phyloP scores from a whole-genome alignment of 2,329 filamentous ascomycete genomes.

The Neodidymelliopsis sp. region DNA sequence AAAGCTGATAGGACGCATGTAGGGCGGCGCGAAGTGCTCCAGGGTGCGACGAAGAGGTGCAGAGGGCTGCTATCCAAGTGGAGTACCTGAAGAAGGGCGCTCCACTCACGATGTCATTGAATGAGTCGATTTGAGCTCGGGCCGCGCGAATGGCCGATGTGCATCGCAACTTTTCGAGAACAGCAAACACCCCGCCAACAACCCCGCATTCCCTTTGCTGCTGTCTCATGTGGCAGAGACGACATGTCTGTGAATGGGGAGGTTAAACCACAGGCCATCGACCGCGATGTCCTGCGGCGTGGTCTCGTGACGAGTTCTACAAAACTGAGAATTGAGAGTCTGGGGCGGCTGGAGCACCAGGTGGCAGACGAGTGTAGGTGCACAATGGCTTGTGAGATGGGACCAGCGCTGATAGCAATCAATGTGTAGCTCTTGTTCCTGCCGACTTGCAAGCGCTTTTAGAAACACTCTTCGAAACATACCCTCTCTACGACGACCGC shows the following conservation, averaged over 20 bases:
- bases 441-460: conserved; percentile 64
- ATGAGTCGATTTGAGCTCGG: conserved; percentile 21
- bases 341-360: conserved; percentile 54
- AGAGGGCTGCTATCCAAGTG: conserved; percentile 22
- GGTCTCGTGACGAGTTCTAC: conserved; percentile 57
- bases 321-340: conserved; percentile 55
- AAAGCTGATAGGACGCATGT: conserved; percentile 40
- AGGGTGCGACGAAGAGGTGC: conserved; percentile 14
- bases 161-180: conserved; percentile 28
- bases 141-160: conserved; percentile 15
- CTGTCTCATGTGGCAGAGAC: conserved; percentile 39
- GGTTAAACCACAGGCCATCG: conserved; percentile 40
- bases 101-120: conserved; percentile 33
- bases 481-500: conserved; percentile 86
- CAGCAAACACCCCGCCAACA: conserved; percentile 34
- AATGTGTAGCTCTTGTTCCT: conserved; percentile 49
- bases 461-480: conserved; percentile 82
- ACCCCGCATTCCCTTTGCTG: conserved; percentile 31
- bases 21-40: conserved; percentile 37
- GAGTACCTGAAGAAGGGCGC: conserved; percentile 24
- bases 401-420: conserved; percentile 20
- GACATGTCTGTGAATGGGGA: conserved; percentile 50
- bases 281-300: conserved; percentile 48
- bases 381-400: neutral
- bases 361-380: conserved; percentile 54